Base-by-base conservation (phyloP, 306 rosid species). In the Vigna trinervia region DNA sequence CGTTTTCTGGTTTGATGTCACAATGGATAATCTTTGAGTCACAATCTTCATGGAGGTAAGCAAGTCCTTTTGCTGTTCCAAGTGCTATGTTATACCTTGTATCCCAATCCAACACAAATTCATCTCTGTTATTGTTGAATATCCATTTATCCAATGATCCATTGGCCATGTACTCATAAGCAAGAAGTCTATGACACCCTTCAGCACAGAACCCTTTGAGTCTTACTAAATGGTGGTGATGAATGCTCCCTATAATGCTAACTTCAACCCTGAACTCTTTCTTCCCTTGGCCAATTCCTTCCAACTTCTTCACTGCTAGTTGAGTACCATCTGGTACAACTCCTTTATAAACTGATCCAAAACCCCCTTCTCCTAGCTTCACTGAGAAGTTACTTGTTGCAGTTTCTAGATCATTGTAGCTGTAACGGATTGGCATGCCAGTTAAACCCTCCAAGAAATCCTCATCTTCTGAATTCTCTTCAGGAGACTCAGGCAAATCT, bases 331-430 rank as follows among this genome's bases (percentile, higher is more conserved):
- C 93, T 0, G 73, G 77, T 22, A 89, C 74, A 50, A 52, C 80
- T 8, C 93, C 93, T 73, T 76, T 75, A 47, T 85, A 89, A 36
- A 89, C 90, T 47, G 90, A 87, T 17, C 93, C 93, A 59, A 89
- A 89, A 56, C 89, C 90, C 2, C 93, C 93, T 3, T 82, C 77
- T 45, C 93, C 93, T 34, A 89, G 74, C 80, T 84, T 89, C 50
- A 75, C 66, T 1, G 89, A 81, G 78, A 89, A 89, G 41, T 87
- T 85, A 45, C 45, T 68, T 1, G 91, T 89, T 41, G 85, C 91
- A 56, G 34, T 76, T 53, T 81, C 50, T 30, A 89, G 83, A 61
- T 87, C 86, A 15, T 76, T 70, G 62, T 79, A 87, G 58, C 66
- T 77, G 80, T 77, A 89, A 4, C 89, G 87, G 36, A 69, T 72